A percentile compares a stretch with the other conserved stretches of the same genome.
These are phyloP conservation scores for Xylariaceae sp. DNA, from an alignment of 2,329 filamentous ascomycete genomes.

Conservation along the genomic window DNA sequence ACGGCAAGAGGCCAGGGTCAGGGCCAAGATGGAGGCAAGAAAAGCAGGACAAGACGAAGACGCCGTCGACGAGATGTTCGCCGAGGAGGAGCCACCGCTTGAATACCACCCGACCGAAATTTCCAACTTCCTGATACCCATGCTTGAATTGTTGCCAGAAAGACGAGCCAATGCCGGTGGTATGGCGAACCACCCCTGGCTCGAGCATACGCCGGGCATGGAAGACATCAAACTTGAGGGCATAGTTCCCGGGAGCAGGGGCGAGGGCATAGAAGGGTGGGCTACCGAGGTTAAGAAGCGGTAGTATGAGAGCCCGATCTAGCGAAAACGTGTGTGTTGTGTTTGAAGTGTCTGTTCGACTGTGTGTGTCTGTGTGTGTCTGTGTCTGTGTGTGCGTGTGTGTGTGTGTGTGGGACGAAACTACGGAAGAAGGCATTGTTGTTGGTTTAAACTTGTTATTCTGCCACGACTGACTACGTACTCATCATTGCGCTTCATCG, in stretches of 20 bases:
- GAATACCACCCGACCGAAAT: constrained; percentile 46
- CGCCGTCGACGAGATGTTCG: constrained; percentile 30
- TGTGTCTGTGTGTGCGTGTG: neutral
- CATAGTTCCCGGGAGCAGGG: constrained; percentile 72
- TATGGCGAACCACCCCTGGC: constrained; percentile 81
- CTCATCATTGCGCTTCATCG: no score
- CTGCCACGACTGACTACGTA: neutral
- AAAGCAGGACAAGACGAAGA: constrained; percentile 33
- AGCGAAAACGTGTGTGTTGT: neutral
- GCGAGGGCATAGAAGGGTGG: constrained; percentile 94
- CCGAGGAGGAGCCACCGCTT: constrained; percentile 29
- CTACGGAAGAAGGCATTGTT: neutral
- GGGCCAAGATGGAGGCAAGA: constrained; percentile 33
- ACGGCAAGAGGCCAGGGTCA: constrained; percentile 66
- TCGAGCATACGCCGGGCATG: constrained; percentile 87
- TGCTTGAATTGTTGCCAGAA: constrained; percentile 85
- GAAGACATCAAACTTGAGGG: constrained; percentile 68
- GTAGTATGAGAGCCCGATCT: constrained; percentile 37
- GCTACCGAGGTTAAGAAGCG: constrained; percentile 81
- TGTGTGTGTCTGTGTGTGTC: neutral
- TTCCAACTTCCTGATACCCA: constrained; percentile 77
- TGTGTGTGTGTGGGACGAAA: neutral
- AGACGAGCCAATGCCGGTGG: constrained; percentile 92
- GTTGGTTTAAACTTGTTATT: constrained; percentile 7
- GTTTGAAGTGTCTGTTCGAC: no score